Base-by-base conservation (phyloP, 306 rosid genomes). In the Rubus parviflorus region DNA sequence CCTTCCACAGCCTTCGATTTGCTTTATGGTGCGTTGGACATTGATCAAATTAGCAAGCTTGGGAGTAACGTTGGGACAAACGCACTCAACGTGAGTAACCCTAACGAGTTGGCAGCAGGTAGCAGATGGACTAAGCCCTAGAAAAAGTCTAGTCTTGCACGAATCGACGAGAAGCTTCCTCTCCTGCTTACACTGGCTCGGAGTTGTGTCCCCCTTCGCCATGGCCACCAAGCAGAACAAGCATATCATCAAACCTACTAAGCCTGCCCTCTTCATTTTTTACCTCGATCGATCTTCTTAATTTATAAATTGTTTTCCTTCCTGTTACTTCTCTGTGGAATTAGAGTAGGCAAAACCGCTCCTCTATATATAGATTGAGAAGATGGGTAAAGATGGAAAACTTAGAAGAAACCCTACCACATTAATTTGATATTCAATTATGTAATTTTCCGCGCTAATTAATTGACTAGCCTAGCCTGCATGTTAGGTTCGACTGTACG, bases 1-100 rank as follows among this genome's bases (percentile, higher is more conserved):
- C 46, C 81, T 70, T 51, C 83, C 83, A 6, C 86, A 83, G 3
- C 75, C 65, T 75, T 79, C 25, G 11, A 79, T 71, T 11, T 64
- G 83, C 15, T 47, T 53, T 20, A 75, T 57, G 22, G 41, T 72
- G 49, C 85, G 85, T 17, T 30, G 60, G 57, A 76, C 19, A 13
- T 81, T 79, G 7, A 81, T 46, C 10, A 68, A 48, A 3, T 79
- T 57, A 9, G 79, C 75, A 10, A 75, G 13, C 38, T 42, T 70
- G 14, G 81, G 38, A n/a, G 81, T 70, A 22, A 81, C 42, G 1
- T 57, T 71, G 0, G 80, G 74, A 41, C 84, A 81, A 3, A 71
- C 56, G 17, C 84, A 81, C 52, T 81, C 78, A 0, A 42, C 4
- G 20, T 81, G 81, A 47, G 62, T 64, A 48, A 64, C 78, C 51